Evolutionary conservation across 139 green algal genomes (phyloP).

Genomic region (Zygnema cylindricum): DNA sequence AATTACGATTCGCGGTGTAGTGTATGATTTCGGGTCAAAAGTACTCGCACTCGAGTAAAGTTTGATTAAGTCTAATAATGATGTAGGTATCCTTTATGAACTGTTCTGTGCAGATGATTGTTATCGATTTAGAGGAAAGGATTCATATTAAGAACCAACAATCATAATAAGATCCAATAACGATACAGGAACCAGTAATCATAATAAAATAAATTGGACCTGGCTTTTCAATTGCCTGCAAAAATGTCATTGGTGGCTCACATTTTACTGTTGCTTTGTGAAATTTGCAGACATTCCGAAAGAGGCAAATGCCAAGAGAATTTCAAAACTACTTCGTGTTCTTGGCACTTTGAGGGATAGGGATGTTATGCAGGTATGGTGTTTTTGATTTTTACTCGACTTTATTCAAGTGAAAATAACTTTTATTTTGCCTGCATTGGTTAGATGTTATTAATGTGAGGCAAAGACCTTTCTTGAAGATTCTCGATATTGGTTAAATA

Average conservation of each 20-base stretch:
- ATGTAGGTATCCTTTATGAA: too few species aligned
- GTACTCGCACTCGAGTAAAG: too few species aligned
- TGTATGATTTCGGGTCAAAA: too few species aligned
- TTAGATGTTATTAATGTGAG: neutral
- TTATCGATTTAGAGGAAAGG: neutral
- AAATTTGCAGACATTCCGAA: constrained; percentile 32
- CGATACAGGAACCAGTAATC: too few species aligned
- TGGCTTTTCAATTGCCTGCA: too few species aligned
- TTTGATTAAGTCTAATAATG: too few species aligned
- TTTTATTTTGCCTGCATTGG: neutral
- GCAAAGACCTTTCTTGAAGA: neutral
- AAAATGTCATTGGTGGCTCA: too few species aligned
- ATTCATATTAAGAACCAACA: too few species aligned
- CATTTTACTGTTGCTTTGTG: neutral
- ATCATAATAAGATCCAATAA: too few species aligned
- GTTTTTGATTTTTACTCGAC: neutral
- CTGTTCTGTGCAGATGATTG: neutral
- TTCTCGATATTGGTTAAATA: neutral
- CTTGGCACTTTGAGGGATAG: constrained; percentile 36
- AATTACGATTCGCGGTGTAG: too few species aligned
- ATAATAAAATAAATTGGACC: neutral
- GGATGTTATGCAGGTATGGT: constrained; percentile 49
- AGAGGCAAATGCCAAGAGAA: neutral
- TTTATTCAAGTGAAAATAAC: neutral
- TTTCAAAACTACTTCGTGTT: constrained; percentile 18